Evolutionary conservation across 768 basidiomycete genomes (phyloP).

Genomic region (Phylloporus scabripes): DNA sequence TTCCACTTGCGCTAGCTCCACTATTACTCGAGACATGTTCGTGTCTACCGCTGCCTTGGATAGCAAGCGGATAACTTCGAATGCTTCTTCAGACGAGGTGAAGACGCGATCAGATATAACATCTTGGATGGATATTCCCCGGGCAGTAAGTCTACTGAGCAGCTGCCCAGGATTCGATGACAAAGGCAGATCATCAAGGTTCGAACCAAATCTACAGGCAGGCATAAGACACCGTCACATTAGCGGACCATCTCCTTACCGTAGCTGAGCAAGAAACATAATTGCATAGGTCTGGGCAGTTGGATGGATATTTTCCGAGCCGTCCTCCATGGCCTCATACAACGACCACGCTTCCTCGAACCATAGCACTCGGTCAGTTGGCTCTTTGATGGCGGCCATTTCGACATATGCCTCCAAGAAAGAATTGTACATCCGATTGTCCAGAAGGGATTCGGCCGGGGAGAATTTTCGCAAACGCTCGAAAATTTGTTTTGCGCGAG

Average conservation of each 20-base stretch:
- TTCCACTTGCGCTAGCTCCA: conserved; percentile 53
- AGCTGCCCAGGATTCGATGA: conserved; percentile 27
- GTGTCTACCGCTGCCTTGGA: conserved; percentile 57
- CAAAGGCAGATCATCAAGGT: conserved; percentile 19
- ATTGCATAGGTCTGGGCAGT: conserved; percentile 59
- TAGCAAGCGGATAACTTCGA: conserved; percentile 48
- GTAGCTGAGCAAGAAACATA: conserved; percentile 55
- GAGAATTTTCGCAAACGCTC: conserved; percentile 47
- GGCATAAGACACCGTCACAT: conserved; percentile 9
- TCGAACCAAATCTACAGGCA: conserved; percentile 35
- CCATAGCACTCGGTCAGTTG: conserved; percentile 47
- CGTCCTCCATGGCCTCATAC: conserved; percentile 51
- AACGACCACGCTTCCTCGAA: conserved; percentile 56
- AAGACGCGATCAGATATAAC: conserved; percentile 58
- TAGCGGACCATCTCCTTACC: conserved; percentile 33
- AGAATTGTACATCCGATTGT: conserved; percentile 51
- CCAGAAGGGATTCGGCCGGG: conserved; percentile 43
- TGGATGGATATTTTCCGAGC: conserved; percentile 43
- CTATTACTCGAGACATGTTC: conserved; percentile 45
- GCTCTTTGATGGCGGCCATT: conserved; percentile 48
- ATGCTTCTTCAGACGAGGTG: conserved; percentile 49
- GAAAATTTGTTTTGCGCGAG: conserved; percentile 72
- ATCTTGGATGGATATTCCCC: conserved; percentile 43
- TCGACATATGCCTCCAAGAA: conserved; percentile 61
- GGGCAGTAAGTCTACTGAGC: conserved; percentile 42